phyloP scores from a whole-genome alignment of 495 filamentous ascomycete species.

The Annulohypoxylon moriforme region DNA sequence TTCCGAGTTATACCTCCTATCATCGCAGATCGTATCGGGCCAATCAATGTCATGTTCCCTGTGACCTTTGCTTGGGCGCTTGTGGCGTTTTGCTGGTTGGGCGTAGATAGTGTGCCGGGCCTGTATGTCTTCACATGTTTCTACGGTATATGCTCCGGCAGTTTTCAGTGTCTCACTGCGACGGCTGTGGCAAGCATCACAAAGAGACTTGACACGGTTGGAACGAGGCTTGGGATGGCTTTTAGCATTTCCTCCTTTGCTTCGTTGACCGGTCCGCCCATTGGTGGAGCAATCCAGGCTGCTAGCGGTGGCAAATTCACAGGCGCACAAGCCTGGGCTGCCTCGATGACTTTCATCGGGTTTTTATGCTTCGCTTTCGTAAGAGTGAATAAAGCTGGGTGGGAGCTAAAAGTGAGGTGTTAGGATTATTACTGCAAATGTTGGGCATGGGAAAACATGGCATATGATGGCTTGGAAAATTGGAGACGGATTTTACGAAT shows the following conservation, averaged over 20 bases:
- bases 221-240: constrained; percentile 76
- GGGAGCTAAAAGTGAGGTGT: constrained; percentile 48
- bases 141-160: constrained; percentile 70
- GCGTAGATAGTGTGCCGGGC: constrained; percentile 58
- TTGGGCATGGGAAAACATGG: background rate
- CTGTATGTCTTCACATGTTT: constrained; percentile 69
- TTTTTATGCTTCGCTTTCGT: constrained; percentile 59
- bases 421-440: constrained; percentile 4
- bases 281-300: constrained; percentile 69
- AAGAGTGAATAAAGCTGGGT: constrained; percentile 49
- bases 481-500: background rate
- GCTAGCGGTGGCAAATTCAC: constrained; percentile 62
- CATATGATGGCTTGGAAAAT: background rate
- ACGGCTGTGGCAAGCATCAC: constrained; percentile 68
- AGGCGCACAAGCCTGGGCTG: constrained; percentile 70
- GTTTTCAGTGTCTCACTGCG: constrained; percentile 73
- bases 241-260: constrained; percentile 73
- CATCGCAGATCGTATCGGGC: constrained; percentile 71
- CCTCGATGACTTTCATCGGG: constrained; percentile 52
- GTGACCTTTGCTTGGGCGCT: constrained; percentile 62
- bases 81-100: constrained; percentile 70
- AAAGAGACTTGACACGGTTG: constrained; percentile 68
- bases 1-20: constrained; percentile 70
- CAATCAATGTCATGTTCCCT: constrained; percentile 71
- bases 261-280: constrained; percentile 72